Evolutionary conservation across 2,329 filamentous ascomycete species (phyloP).

Genomic region (Teratosphaeria viscida): DNA sequence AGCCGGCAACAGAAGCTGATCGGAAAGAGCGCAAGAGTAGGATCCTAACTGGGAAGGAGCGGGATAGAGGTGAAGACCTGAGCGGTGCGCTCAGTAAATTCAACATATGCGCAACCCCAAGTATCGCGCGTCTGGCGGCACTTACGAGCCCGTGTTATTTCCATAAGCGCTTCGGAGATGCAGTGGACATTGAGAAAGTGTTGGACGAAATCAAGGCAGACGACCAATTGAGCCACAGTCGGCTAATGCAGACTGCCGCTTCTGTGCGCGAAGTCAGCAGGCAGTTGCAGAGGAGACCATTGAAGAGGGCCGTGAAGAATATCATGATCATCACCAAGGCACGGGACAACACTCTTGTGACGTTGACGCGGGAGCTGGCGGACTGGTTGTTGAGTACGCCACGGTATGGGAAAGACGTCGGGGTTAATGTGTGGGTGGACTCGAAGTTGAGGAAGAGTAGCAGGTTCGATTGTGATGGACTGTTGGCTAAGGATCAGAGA

Average conservation of each 20-base stretch:
- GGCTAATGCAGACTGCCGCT: slow-evolving; percentile 88
- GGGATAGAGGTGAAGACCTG: slow-evolving; percentile 11
- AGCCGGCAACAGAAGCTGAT: slow-evolving; percentile 18
- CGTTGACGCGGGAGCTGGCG: slow-evolving; percentile 76
- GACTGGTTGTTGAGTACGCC: slow-evolving; percentile 83
- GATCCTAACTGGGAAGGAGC: slow-evolving; percentile 13
- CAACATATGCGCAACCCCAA: slow-evolving; percentile 19
- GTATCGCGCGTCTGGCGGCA: slow-evolving; percentile 44
- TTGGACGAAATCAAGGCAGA: slow-evolving; percentile 85
- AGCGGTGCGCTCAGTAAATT: slow-evolving; percentile 16
- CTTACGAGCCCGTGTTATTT: slow-evolving; percentile 94
- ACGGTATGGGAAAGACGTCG: slow-evolving; percentile 78
- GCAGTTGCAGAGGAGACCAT: slow-evolving; percentile 59
- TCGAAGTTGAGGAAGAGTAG: slow-evolving; percentile 81
- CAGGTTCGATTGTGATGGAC: slow-evolving; percentile 67
- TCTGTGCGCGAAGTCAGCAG: slow-evolving; percentile 92
- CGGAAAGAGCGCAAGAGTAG: slow-evolving; percentile 15
- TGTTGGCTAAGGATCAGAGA: slow-evolving; percentile 63
- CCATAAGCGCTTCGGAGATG: slow-evolving; percentile 92
- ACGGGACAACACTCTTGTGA: slow-evolving; percentile 84
- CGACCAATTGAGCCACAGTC: slow-evolving; percentile 84
- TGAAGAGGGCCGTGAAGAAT: slow-evolving; percentile 82
- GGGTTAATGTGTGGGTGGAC: slow-evolving; percentile 97
- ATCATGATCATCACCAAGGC: slow-evolving; percentile 99
- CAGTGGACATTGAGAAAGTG: slow-evolving; percentile 88